Conservation (phyloP, 1,139 yeast species). For the Suzukiozyma palmioleophila region DNA sequence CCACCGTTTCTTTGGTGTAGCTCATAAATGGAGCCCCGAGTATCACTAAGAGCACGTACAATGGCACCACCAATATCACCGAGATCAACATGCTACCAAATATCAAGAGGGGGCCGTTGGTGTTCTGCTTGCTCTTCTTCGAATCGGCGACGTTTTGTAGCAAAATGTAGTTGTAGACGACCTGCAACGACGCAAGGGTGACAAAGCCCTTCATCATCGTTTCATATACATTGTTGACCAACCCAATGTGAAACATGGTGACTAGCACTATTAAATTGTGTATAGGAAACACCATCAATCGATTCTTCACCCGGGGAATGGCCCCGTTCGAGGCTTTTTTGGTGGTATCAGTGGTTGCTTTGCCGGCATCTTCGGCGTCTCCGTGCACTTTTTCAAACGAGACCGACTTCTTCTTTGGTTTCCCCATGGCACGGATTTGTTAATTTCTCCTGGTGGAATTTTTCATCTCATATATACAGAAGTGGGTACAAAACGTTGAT, state of each 20-base stretch:
- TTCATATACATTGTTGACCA: constrained; percentile 24
- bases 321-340: not conserved
- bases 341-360: constrained; percentile 1
- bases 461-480: no score
- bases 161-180: constrained; percentile 25
- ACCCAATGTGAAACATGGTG: constrained; percentile 35
- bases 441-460: no score
- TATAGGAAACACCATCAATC: constrained; percentile 38
- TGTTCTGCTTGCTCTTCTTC: constrained; percentile 16
- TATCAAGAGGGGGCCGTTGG: constrained; percentile 31
- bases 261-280: constrained; percentile 41
- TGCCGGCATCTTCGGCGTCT: not conserved
- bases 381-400: constrained; percentile 3
- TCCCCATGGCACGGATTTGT: constrained; percentile 1
- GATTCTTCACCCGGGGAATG: constrained; percentile 20
- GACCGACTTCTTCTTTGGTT: constrained; percentile 4
- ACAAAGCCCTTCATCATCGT: constrained; percentile 26
- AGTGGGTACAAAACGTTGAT: no score
- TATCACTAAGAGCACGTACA: constrained; percentile 52
- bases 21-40: constrained; percentile 83
- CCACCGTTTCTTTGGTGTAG: constrained; percentile 52
- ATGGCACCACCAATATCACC: constrained; percentile 44
- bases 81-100: constrained; percentile 38
- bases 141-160: constrained; percentile 17
- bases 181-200: constrained; percentile 22